Evolutionary conservation across 2,329 filamentous ascomycete species (phyloP).

Genomic region (Tolypocladium sp.): DNA sequence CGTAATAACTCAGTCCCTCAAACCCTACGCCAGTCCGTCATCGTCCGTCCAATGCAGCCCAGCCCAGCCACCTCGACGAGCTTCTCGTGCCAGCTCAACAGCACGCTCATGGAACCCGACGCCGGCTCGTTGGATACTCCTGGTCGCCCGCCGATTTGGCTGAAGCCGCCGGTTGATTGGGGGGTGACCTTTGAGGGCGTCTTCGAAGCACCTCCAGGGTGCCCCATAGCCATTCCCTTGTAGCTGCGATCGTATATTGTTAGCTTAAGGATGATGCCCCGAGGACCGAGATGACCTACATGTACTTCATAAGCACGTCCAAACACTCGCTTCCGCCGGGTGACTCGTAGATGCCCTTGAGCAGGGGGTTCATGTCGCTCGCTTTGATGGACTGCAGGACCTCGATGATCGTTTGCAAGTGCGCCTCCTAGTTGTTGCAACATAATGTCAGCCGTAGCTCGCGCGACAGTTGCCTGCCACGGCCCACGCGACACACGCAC

Average conservation of each 20-base stretch:
- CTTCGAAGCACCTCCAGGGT: slow-evolving; percentile 31
- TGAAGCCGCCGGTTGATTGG: slow-evolving; percentile 74
- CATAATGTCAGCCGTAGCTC: background rate
- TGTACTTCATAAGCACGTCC: slow-evolving; percentile 95
- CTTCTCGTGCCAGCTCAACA: slow-evolving; percentile 98
- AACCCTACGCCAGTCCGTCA: slow-evolving; percentile 88
- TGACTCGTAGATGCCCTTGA: slow-evolving; percentile 70
- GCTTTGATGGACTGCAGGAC: slow-evolving; percentile 94
- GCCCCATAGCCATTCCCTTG: slow-evolving; percentile 69
- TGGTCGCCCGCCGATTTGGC: slow-evolving; percentile 57
- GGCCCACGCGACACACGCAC: slow-evolving; percentile 11
- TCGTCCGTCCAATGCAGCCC: slow-evolving; percentile 84
- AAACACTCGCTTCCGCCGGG: slow-evolving; percentile 75
- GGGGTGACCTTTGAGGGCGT: slow-evolving; percentile 47
- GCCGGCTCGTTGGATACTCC: slow-evolving; percentile 54
- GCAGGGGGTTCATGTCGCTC: slow-evolving; percentile 84
- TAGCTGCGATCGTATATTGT: slow-evolving; percentile 44
- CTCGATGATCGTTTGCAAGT: slow-evolving; percentile 82
- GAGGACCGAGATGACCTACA: slow-evolving; percentile 47
- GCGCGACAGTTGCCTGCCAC: background rate
- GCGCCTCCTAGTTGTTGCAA: slow-evolving; percentile 54
- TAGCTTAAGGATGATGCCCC: background rate
- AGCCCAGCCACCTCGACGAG: slow-evolving; percentile 87
- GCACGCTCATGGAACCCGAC: slow-evolving; percentile 86
- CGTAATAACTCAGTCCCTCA: slow-evolving; percentile 4